Conservation (phyloP, 2,329 filamentous ascomycete species). For the Fusarium torulosum region DNA sequence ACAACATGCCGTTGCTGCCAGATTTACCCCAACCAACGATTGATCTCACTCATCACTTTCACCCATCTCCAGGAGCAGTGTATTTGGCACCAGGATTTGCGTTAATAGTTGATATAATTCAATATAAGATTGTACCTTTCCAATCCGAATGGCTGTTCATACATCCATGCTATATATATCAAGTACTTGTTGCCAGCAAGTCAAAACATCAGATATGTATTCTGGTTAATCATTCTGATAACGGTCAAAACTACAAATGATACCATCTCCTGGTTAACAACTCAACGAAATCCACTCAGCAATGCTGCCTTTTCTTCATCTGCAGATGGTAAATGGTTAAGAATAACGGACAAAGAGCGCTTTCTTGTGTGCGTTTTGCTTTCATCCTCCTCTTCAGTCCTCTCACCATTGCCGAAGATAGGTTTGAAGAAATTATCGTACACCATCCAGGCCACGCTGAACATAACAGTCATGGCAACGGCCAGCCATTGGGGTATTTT, state of each 20-base stretch:
- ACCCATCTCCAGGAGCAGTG: background rate
- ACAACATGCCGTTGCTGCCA: constrained; percentile 32
- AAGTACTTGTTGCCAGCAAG: background rate
- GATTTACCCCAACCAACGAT: constrained; percentile 42
- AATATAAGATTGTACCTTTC: too few species aligned
- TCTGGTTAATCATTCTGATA: background rate
- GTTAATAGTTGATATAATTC: too few species aligned
- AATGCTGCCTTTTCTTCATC: constrained; percentile 48
- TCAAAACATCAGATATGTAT: background rate
- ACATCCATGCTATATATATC: too few species aligned
- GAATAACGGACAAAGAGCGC: constrained; percentile 20
- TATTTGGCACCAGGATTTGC: too few species aligned
- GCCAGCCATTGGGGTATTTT: constrained; percentile 76
- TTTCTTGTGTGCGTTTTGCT: constrained; percentile 11
- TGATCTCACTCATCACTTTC: constrained; percentile 30
- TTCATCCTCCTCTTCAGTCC: constrained; percentile 57
- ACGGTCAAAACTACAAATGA: background rate
- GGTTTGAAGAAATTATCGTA: constrained; percentile 65
- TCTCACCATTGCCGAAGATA: constrained; percentile 89
- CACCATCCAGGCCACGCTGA: constrained; percentile 61
- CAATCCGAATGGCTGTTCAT: background rate
- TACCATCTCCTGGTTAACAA: rapidly evolving
- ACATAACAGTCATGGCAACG: constrained; percentile 62
- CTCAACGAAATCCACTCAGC: constrained; percentile 29
- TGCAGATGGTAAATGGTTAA: constrained; percentile 6